Evolutionary conservation across 352 stramenopile species (phyloP).

Genomic region (Globisporangium abappressorium): DNA sequence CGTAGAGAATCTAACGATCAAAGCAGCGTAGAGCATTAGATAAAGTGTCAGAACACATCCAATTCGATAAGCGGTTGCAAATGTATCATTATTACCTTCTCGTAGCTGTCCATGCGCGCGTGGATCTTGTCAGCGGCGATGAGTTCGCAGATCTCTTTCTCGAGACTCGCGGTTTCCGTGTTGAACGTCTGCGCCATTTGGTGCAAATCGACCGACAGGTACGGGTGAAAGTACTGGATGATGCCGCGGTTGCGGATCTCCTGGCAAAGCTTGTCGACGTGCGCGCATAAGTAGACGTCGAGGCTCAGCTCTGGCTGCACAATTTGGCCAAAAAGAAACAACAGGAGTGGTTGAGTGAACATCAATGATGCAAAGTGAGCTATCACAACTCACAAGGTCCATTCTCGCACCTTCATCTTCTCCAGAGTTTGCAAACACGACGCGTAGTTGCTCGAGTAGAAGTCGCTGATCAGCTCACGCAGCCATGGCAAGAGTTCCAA

Average conservation of each 20-base stretch:
- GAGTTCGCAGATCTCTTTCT: constrained; percentile 78
- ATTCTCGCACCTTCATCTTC: constrained; percentile 53
- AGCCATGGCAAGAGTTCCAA: constrained; percentile 84
- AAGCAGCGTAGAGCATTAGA: neutral
- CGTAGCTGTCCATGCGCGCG: constrained; percentile 86
- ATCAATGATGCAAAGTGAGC: no score
- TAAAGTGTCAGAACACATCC: neutral
- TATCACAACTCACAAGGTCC: neutral
- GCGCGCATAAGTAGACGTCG: constrained; percentile 75
- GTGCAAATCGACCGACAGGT: constrained; percentile 80
- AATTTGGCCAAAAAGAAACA: no score
- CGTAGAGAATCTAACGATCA: constrained; percentile 61
- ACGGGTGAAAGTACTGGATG: constrained; percentile 89
- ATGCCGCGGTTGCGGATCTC: constrained; percentile 85
- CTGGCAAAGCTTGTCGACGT: constrained; percentile 71
- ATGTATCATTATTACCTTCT: constrained; percentile 39
- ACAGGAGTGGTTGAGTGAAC: no score
- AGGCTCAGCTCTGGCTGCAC: constrained; percentile 61
- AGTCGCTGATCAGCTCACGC: constrained; percentile 86
- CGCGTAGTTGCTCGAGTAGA: constrained; percentile 87
- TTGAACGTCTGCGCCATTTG: constrained; percentile 88
- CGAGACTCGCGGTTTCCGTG: constrained; percentile 49
- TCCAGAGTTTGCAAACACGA: constrained; percentile 74
- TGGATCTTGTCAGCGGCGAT: constrained; percentile 72
- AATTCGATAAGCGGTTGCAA: neutral